Base-by-base conservation (phyloP, 352 stramenopile species). In the Plasmopara muralis region DNA sequence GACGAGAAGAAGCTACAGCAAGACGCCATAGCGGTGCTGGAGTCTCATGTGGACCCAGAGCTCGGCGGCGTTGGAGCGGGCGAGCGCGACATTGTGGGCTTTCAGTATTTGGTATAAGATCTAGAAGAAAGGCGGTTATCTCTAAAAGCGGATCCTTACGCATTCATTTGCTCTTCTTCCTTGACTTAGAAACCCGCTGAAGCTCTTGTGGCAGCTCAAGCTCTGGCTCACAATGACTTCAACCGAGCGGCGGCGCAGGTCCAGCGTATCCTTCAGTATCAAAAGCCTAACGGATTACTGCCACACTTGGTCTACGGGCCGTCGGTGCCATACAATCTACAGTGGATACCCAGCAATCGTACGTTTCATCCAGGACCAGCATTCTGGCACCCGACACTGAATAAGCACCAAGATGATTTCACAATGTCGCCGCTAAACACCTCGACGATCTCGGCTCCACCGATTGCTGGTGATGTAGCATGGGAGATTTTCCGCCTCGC, bases 401-500 rank as follows among this genome's bases (percentile, higher is more conserved):
- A 25, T 37, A 30, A 47, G 8, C 46, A 35, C 30, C 20, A 15
- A 33, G 37, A 15, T 25, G 20, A 37, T 8, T 3, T 10, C 9
- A 29, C 8, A 34, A 38, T 25, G 50, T 61, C 41, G 28, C 25
- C 16, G 15, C 43, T 77, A 1, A 61, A 69, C 15, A 81, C 66
- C 5, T 87, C 83, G 1, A 84, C 68, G 5, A 64, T 93, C 37
- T 64, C 83, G 8, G 79, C 81, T 12, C 79, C 83, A 30, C 83
- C 83, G 2, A 73, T 92, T 40, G 81, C 74, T 20, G 77, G 75
- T 6, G 79, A 93, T 42, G 73, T 89, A 8, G 83, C 66, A n/a
- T 87, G 79, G 74, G 73, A 90, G 48, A 86, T 93, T 45, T 93
- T 89, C 54, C 73, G 74, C 6, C 57, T 93, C n/a, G 74, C 81